These are phyloP conservation scores for Dendryphion nanum DNA, from an alignment of 2,329 filamentous ascomycete genomes.

Conservation along the genomic window DNA sequence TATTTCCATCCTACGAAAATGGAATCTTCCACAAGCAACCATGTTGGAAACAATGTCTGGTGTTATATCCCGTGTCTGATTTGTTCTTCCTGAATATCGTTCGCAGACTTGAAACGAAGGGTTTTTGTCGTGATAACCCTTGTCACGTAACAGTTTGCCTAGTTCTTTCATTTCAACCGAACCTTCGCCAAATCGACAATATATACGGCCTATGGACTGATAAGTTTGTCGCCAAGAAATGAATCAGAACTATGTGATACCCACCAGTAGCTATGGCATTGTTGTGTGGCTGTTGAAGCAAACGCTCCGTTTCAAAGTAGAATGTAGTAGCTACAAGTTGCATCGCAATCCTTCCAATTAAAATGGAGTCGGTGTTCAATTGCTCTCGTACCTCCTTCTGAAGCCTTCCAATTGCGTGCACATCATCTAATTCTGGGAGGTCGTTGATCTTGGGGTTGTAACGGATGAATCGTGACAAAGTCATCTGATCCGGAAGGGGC, in stretches of 20 bases:
- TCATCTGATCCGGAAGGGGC: not conserved
- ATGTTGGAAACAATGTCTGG: not conserved
- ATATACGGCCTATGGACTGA: not conserved
- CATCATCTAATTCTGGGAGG: not conserved
- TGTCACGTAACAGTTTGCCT: not conserved
- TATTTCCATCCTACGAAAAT: not conserved
- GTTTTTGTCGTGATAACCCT: not conserved
- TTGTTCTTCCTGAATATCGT: not conserved
- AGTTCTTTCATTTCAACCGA: not conserved
- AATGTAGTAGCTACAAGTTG: not conserved
- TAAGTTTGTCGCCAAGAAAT: not conserved
- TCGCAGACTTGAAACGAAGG: not conserved
- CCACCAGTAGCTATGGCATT: not conserved
- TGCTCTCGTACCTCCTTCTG: not conserved
- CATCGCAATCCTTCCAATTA: not conserved
- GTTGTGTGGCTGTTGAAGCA: not conserved
- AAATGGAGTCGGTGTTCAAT: not conserved
- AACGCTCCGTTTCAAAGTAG: constrained; percentile 1
- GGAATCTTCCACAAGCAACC: not conserved
- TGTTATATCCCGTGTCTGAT: not conserved
- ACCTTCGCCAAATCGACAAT: not conserved
- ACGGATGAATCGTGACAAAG: not conserved
- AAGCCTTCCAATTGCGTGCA: not conserved
- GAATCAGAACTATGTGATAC: not conserved
- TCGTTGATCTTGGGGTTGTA: not conserved